A percentile compares a stretch with the other conserved stretches of the same genome.
phyloP scores from a whole-genome alignment of 257 asterid species.

The Paraleonurus japonicus region DNA sequence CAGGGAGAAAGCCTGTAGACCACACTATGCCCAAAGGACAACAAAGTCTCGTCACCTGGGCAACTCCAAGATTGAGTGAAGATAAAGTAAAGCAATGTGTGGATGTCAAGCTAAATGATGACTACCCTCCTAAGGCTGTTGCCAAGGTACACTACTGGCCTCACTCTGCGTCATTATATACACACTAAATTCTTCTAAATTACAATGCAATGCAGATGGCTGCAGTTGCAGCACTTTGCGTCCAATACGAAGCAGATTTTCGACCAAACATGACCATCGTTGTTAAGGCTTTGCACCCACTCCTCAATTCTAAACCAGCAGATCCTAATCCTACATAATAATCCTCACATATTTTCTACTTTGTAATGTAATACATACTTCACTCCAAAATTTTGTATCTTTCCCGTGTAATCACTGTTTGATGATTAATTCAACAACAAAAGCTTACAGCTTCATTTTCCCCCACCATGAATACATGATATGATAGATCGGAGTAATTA shows the following conservation, averaged over 20 bases:
- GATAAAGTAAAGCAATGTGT: conserved; percentile 94
- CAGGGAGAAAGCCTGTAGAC: conserved; percentile 90
- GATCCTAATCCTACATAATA: conserved; percentile 38
- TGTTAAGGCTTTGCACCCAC: conserved; percentile 94
- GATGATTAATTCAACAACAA: too few relatives aligned
- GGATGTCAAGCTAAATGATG: conserved; percentile 73
- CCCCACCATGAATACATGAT: too few relatives aligned
- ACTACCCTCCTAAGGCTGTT: conserved; percentile 77
- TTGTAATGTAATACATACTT: too few relatives aligned
- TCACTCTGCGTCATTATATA: too few relatives aligned
- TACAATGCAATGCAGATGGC: too few relatives aligned
- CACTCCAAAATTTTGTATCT: background rate
- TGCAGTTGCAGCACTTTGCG: conserved; percentile 96
- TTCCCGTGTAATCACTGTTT: too few relatives aligned
- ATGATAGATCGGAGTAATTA: too few relatives aligned
- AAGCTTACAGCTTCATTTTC: too few relatives aligned
- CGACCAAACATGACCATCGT: conserved; percentile 96
- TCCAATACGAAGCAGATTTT: conserved; percentile 92
- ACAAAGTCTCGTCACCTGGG: conserved; percentile 93
- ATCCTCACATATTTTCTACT: too few relatives aligned
- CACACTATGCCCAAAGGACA: conserved; percentile 98
- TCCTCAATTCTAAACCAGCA: conserved; percentile 75
- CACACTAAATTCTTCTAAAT: too few relatives aligned
- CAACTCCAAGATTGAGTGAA: conserved; percentile 91
- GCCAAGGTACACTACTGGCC: conserved; percentile 67